Conservation (phyloP, 1,139 yeast species). For the Hemisphaericaspora xylanilytica region DNA sequence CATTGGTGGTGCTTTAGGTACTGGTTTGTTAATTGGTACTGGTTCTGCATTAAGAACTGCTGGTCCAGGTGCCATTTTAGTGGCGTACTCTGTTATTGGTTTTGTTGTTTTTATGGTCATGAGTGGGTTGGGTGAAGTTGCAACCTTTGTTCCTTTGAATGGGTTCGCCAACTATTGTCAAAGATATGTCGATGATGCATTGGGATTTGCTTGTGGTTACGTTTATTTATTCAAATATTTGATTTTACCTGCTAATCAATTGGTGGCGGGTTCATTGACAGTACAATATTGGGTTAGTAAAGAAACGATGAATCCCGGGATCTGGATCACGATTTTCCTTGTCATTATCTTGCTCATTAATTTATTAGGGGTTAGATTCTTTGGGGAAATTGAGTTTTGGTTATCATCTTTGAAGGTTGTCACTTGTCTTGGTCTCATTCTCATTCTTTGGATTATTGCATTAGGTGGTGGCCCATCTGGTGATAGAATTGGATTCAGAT, state of each 20-base stretch:
- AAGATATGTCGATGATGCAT: constrained; percentile 65
- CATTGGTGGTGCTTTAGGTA: constrained; percentile 53
- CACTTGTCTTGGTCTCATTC: constrained; percentile 54
- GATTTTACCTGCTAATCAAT: constrained; percentile 62
- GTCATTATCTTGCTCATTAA: constrained; percentile 50
- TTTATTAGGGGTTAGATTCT: constrained; percentile 58
- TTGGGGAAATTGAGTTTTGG: constrained; percentile 74
- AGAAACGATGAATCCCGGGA: constrained; percentile 52
- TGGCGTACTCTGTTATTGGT: constrained; percentile 62
- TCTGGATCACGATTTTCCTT: constrained; percentile 56
- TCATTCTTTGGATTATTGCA: constrained; percentile 47
- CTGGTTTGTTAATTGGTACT: constrained; percentile 71
- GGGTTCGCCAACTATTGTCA: constrained; percentile 72
- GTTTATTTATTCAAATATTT: constrained; percentile 59
- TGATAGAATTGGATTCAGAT: constrained; percentile 64
- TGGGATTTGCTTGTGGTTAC: constrained; percentile 76
- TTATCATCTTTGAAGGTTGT: constrained; percentile 56
- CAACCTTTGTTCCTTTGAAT: constrained; percentile 68
- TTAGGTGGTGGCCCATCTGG: constrained; percentile 61
- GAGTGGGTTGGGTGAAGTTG: constrained; percentile 74
- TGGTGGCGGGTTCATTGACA: constrained; percentile 59
- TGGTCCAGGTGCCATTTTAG: constrained; percentile 68
- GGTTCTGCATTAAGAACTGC: constrained; percentile 61
- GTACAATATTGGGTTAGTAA: constrained; percentile 59
- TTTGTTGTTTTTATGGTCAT: constrained; percentile 64